A percentile compares a stretch with the other conserved stretches of the same genome.
Evolutionary conservation across 2,329 filamentous ascomycete species (phyloP).

Genomic region (Sporothrix pallida): DNA sequence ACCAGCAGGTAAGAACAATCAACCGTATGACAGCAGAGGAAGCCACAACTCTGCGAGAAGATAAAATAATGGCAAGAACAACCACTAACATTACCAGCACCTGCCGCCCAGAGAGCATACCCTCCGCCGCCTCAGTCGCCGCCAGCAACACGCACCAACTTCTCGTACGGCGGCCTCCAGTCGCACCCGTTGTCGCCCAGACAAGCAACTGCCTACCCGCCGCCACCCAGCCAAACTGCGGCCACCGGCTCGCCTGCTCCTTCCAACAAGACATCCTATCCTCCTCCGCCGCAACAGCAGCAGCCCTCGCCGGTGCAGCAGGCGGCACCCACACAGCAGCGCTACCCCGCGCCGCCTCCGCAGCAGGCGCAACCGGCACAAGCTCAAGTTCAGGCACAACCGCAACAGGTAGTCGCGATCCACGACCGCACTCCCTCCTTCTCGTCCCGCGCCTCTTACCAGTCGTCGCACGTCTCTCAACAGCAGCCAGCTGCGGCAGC

Average conservation of each 20-base stretch:
- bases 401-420: constrained; percentile 46
- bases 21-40: not conserved
- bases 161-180: constrained; percentile 44
- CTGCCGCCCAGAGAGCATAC: constrained; percentile 42
- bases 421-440: constrained; percentile 46
- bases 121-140: constrained; percentile 48
- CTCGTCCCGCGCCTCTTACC: constrained; percentile 30
- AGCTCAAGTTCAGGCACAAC: constrained; percentile 36
- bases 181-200: constrained; percentile 41
- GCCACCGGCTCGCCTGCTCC: constrained; percentile 43
- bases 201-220: constrained; percentile 43
- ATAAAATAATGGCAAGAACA: not conserved
- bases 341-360: constrained; percentile 42
- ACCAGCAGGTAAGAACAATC: constrained; percentile 25
- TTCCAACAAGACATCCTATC: constrained; percentile 43
- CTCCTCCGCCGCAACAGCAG: constrained; percentile 44
- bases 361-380: constrained; percentile 35
- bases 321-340: constrained; percentile 42
- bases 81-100: constrained; percentile 31
- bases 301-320: constrained; percentile 36
- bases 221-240: constrained; percentile 43
- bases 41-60: too few relatives aligned
- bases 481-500: not conserved
- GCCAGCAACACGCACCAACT: constrained; percentile 47
- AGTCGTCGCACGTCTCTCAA: constrained; percentile 37